Conservation (phyloP, 2,329 filamentous ascomycete genomes). For the Aspergillus carbonarius region DNA sequence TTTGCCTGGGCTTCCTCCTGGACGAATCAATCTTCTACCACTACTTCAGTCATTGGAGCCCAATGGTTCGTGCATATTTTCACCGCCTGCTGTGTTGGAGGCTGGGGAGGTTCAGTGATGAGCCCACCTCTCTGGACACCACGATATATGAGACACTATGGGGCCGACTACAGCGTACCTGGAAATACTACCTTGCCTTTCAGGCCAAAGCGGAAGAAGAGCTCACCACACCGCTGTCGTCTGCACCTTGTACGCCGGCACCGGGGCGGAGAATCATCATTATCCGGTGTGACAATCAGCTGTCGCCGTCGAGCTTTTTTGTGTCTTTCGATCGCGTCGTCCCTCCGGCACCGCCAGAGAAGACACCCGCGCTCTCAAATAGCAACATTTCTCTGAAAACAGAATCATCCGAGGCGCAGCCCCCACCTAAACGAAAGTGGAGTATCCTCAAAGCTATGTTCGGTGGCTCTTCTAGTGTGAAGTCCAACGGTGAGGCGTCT, state of each 20-base stretch:
- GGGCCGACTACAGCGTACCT: conserved; percentile 67
- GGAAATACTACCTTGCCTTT: conserved; percentile 77
- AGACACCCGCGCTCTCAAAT: conserved; percentile 35
- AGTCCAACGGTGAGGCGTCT: conserved; percentile 44
- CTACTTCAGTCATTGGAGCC: conserved; percentile 91
- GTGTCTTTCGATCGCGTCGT: conserved; percentile 65
- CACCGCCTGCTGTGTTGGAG: conserved; percentile 91
- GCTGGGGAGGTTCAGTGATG: conserved; percentile 72
- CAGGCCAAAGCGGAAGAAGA: conserved; percentile 64
- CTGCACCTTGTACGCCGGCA: conserved; percentile 78
- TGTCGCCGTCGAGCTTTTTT: conserved; percentile 54
- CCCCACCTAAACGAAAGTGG: conserved; percentile 47
- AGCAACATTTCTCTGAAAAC: conserved; percentile 28
- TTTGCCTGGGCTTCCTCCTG: conserved; percentile 76
- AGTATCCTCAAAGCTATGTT: conserved; percentile 53
- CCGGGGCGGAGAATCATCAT: conserved; percentile 86
- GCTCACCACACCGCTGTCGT: conserved; percentile 63
- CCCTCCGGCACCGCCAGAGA: conserved; percentile 34
- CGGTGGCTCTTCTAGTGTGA: conserved; percentile 45
- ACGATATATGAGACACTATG: conserved; percentile 68
- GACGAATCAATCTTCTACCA: conserved; percentile 72
- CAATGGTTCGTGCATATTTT: conserved; percentile 91
- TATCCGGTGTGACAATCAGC: conserved; percentile 72
- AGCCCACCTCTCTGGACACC: conserved; percentile 65
- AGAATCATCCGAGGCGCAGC: conserved; percentile 24